Percentiles rank a stretch among this genome's conserved stretches.
Conservation (phyloP, 2,329 filamentous ascomycete species). For the Penicillium sumatraense region DNA sequence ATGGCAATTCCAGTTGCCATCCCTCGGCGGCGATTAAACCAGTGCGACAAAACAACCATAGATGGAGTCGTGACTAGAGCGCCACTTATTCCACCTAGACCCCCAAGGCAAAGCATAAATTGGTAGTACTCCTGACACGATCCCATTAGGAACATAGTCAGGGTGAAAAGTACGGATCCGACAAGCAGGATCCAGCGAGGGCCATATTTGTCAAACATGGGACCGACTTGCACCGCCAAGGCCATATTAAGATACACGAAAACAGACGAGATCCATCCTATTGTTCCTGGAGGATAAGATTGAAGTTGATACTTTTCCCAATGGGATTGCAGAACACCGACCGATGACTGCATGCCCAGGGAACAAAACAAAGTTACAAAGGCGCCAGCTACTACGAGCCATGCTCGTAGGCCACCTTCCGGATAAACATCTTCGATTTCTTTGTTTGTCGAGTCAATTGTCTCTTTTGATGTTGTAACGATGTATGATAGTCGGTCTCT, state of each 20-base stretch:
- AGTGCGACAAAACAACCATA: slow-evolving; percentile 25
- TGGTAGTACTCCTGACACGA: slow-evolving; percentile 43
- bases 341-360: slow-evolving; percentile 9
- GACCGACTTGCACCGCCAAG: slow-evolving; percentile 31
- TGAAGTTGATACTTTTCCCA: not conserved
- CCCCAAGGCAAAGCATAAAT: slow-evolving; percentile 44
- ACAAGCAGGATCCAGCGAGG: slow-evolving; percentile 24
- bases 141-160: slow-evolving; percentile 6
- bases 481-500: not conserved
- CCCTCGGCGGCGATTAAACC: slow-evolving; percentile 40
- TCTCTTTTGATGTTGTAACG: not conserved
- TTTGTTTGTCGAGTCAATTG: not conserved
- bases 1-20: slow-evolving; percentile 41
- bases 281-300: not conserved
- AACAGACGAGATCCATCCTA: slow-evolving; percentile 34
- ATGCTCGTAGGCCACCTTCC: slow-evolving; percentile 8
- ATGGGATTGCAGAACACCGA: slow-evolving; percentile 59
- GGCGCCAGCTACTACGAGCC: slow-evolving; percentile 5
- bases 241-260: slow-evolving; percentile 33
- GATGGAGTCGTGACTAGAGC: slow-evolving; percentile 44
- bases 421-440: slow-evolving; percentile 1
- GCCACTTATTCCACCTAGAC: slow-evolving; percentile 44
- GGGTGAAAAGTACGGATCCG: slow-evolving; percentile 20
- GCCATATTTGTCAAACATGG: slow-evolving; percentile 34
- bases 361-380: slow-evolving; percentile 2